These are phyloP conservation scores for Symbiodinium natans DNA, from an alignment of 73 alveolate genomes.

Conservation along the genomic window DNA sequence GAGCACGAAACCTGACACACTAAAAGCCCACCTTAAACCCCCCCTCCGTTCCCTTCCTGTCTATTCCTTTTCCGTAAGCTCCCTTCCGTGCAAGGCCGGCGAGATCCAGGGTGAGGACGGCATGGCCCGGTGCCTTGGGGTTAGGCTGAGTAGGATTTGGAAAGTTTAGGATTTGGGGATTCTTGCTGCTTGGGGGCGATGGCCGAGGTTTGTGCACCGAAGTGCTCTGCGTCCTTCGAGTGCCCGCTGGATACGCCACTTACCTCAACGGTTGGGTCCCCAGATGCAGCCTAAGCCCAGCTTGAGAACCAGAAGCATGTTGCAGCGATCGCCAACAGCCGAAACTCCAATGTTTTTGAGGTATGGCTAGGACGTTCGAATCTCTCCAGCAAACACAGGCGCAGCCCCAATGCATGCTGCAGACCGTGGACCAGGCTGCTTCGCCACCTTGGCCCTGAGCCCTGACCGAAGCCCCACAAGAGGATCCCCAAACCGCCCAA, in stretches of 20 bases:
- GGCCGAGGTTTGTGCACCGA: constrained; percentile 58
- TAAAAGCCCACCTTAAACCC: no score
- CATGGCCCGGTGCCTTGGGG: constrained; percentile 5
- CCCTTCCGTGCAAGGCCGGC: constrained; percentile 42
- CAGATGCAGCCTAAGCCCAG: no score
- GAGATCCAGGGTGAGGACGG: constrained; percentile 89
- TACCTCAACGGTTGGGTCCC: not conserved
- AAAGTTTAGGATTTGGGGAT: no score
- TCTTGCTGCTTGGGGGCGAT: not conserved
- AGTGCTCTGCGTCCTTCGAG: constrained; percentile 41
- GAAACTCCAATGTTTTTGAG: not conserved
- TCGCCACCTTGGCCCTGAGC: no score
- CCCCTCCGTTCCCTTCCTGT: no score
- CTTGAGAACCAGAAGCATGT: no score
- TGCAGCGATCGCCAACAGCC: not conserved
- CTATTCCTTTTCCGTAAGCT: no score
- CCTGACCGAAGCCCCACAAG: no score
- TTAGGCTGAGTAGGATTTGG: no score
- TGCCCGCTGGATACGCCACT: constrained; percentile 43
- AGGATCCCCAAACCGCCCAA: no score
- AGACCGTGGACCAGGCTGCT: constrained; percentile 53
- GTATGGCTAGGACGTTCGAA: not conserved
- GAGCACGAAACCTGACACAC: not conserved
- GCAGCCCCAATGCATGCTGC: constrained; percentile 91
- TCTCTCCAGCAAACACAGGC: no score